Evolutionary conservation across 441 rosid genomes (phyloP).

Genomic region (Viola pubescens): DNA sequence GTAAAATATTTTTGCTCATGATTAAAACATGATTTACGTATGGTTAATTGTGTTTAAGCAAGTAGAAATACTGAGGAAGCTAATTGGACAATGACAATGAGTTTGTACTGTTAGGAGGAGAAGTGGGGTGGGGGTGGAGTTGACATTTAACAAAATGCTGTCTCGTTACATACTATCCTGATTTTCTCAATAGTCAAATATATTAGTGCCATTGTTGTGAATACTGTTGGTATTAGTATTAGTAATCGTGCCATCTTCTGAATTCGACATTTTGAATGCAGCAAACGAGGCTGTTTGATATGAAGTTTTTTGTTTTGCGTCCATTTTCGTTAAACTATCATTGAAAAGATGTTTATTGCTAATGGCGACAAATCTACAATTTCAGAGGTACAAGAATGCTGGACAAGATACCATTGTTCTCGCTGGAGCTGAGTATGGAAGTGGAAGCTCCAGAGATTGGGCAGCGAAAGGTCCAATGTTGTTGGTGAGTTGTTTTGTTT

Average conservation of each 20-base stretch:
- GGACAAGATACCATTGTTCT: conserved; percentile 76
- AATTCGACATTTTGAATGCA: too few relatives aligned
- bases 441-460: conserved; percentile 99
- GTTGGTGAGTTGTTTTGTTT: conserved; percentile 36
- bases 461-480: conserved; percentile 99
- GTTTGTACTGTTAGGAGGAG: too few relatives aligned
- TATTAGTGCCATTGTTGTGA: not conserved
- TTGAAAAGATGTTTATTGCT: not conserved
- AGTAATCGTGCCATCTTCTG: too few relatives aligned
- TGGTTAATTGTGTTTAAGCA: too few relatives aligned
- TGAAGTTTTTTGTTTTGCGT: not conserved
- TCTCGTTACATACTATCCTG: too few relatives aligned
- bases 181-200: too few relatives aligned
- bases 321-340: not conserved
- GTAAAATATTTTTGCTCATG: too few relatives aligned
- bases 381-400: conserved; percentile 72
- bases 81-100: too few relatives aligned
- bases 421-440: conserved; percentile 98
- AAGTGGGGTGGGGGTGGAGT: too few relatives aligned
- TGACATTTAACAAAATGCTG: too few relatives aligned
- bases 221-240: not conserved
- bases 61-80: too few relatives aligned
- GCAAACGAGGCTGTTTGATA: not conserved
- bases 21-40: too few relatives aligned
- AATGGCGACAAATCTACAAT: conserved; percentile 11